Percentiles rank a stretch among this genome's conserved stretches.
These are phyloP conservation scores for Phlebiopsis flavidoalba DNA, from an alignment of 768 basidiomycete genomes.

Conservation along the genomic window DNA sequence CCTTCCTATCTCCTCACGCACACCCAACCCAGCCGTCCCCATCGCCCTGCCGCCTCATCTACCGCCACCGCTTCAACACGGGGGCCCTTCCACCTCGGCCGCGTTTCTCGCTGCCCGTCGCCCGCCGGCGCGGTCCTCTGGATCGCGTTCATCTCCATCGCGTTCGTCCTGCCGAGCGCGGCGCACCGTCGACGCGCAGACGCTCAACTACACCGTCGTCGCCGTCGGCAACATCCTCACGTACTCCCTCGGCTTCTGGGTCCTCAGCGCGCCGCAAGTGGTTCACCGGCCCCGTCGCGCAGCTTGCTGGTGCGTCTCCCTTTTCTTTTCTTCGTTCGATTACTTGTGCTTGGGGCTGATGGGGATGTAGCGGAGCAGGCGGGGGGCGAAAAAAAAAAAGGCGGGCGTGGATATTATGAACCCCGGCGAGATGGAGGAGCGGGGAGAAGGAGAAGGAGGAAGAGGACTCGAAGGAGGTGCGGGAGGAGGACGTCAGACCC, in stretches of 20 bases:
- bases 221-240: conserved; percentile 68
- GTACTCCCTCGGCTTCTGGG: conserved; percentile 67
- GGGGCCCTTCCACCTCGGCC: conserved; percentile 70
- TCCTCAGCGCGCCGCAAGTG: conserved; percentile 65
- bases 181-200: conserved; percentile 68
- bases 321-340: not conserved
- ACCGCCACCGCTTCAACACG: conserved; percentile 53
- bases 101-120: conserved; percentile 56
- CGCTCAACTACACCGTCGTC: conserved; percentile 71
- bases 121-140: conserved; percentile 48
- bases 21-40: conserved; percentile 47
- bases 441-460: not conserved
- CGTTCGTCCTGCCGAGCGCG: conserved; percentile 65
- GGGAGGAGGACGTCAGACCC: too few relatives aligned
- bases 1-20: conserved; percentile 36
- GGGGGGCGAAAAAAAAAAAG: too few relatives aligned
- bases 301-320: conserved; percentile 46
- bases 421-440: not conserved
- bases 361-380: not conserved
- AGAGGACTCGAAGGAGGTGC: too few relatives aligned
- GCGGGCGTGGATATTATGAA: not conserved
- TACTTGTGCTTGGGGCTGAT: not conserved
- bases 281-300: conserved; percentile 68
- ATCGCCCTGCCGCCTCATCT: conserved; percentile 63
- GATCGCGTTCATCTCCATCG: conserved; percentile 70